These are phyloP conservation scores for Lichtheimia ramosa DNA, from an alignment of 371 early-diverging fungal genomes.

Conservation along the genomic window DNA sequence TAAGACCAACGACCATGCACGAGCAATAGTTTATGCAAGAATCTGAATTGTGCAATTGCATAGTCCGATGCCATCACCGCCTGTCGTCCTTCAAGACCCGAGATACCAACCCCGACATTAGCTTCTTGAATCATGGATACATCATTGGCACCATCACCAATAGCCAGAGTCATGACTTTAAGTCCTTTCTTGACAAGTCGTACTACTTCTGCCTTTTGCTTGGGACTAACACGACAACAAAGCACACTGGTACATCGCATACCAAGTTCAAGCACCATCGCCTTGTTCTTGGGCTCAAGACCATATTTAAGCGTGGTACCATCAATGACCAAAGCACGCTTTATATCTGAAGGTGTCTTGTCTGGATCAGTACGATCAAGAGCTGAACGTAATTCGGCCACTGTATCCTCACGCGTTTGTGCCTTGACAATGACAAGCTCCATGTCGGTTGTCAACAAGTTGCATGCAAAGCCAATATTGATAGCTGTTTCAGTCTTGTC, in stretches of 20 bases:
- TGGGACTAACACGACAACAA: slow-evolving; percentile 88
- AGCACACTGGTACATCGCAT: slow-evolving; percentile 74
- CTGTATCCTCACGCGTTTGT: slow-evolving; percentile 56
- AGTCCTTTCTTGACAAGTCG: slow-evolving; percentile 50
- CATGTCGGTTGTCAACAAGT: slow-evolving; percentile 67
- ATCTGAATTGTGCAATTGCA: slow-evolving; percentile 84
- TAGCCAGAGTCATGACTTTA: slow-evolving; percentile 77
- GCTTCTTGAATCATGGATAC: slow-evolving; percentile 94
- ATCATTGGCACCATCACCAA: slow-evolving; percentile 94
- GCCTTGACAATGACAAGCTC: slow-evolving; percentile 68
- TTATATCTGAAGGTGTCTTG: background rate
- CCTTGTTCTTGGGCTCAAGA: slow-evolving; percentile 57
- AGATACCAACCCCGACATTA: slow-evolving; percentile 91
- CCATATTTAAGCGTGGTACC: slow-evolving; percentile 84
- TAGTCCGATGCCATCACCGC: slow-evolving; percentile 91
- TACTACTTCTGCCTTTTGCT: slow-evolving; percentile 89
- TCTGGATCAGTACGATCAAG: slow-evolving; percentile 5
- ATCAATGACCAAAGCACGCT: slow-evolving; percentile 84
- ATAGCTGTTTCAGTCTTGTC: slow-evolving; percentile 99
- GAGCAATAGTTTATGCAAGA: slow-evolving; percentile 66
- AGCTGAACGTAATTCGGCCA: slow-evolving; percentile 40
- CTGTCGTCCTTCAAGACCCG: slow-evolving; percentile 92
- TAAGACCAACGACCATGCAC: slow-evolving; percentile 92
- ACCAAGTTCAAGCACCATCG: slow-evolving; percentile 64
- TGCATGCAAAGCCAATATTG: slow-evolving; percentile 91